Percentiles rank a stretch among this genome's conserved stretches.
phyloP scores from a whole-genome alignment of 1,284 basidiomycete genomes.

The Abortiporus biennis region DNA sequence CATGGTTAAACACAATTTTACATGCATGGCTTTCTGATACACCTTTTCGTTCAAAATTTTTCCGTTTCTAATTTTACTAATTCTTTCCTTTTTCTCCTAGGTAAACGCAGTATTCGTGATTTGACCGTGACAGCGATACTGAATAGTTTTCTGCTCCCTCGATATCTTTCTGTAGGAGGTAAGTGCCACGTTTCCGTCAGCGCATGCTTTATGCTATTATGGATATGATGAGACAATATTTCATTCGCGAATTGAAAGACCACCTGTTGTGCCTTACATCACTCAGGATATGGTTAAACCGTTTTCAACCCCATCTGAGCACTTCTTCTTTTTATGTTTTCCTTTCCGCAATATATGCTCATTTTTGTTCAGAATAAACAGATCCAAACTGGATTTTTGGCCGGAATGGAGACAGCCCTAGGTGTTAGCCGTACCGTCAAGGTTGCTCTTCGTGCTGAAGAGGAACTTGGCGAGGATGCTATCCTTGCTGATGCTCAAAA shows the following conservation, averaged over 20 bases:
- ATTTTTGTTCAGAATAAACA: slow-evolving; percentile 37
- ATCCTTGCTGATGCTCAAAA: slow-evolving; percentile 56
- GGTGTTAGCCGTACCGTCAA: slow-evolving; percentile 30
- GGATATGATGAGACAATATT: slow-evolving; percentile 41
- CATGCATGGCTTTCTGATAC: slow-evolving; percentile 42
- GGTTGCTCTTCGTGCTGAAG: slow-evolving; percentile 3
- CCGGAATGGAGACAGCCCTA: slow-evolving; percentile 66
- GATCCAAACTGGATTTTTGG: slow-evolving; percentile 62
- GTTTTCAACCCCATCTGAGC: slow-evolving; percentile 66
- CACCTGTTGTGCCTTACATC: slow-evolving; percentile 52
- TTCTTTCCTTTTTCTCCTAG: slow-evolving; percentile 13
- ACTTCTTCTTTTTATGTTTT: slow-evolving; percentile 6
- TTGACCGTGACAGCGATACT: not conserved
- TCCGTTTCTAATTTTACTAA: slow-evolving; percentile 12
- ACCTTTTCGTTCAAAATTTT: slow-evolving; percentile 13
- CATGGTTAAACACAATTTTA: slow-evolving; percentile 51
- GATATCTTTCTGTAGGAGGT: slow-evolving; percentile 24
- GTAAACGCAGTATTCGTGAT: slow-evolving; percentile 14
- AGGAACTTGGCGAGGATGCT: slow-evolving; percentile 32
- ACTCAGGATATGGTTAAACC: slow-evolving; percentile 45
- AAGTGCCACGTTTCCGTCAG: slow-evolving; percentile 7
- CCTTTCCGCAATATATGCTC: slow-evolving; percentile 6
- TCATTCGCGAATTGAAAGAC: slow-evolving; percentile 68
- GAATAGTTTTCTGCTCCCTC: not conserved
- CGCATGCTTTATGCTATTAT: not conserved